These are phyloP conservation scores for Aspergillus sp. DNA, from an alignment of 2,329 filamentous ascomycete species.

Conservation along the genomic window DNA sequence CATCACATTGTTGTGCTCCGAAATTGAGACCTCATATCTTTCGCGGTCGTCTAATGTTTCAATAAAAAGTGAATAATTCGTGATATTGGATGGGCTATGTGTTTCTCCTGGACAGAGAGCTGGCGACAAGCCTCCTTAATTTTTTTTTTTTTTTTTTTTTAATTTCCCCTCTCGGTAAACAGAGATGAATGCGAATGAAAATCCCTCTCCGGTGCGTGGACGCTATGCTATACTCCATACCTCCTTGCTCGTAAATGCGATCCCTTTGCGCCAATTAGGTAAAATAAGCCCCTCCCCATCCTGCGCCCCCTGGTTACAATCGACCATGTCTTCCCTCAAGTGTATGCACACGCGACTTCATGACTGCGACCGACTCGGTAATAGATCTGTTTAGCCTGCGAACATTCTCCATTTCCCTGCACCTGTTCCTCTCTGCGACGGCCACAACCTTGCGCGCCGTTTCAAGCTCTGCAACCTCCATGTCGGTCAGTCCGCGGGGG, in stretches of 20 bases:
- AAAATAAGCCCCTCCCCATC: neutral
- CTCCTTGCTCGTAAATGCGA: neutral
- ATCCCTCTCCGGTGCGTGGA: too few species aligned
- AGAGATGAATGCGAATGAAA: too few species aligned
- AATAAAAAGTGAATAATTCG: neutral
- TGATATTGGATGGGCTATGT: neutral
- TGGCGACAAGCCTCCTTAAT: too few species aligned
- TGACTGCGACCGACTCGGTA: constrained; percentile 10
- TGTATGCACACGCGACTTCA: constrained; percentile 14
- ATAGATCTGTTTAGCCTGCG: constrained; percentile 16
- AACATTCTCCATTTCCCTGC: constrained; percentile 20
- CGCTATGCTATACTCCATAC: too few species aligned
- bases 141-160: too few species aligned
- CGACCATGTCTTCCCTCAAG: constrained; percentile 6
- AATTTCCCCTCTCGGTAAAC: too few species aligned
- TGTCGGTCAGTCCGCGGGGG: constrained; percentile 11
- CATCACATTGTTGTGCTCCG: neutral
- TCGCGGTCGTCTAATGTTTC: neutral
- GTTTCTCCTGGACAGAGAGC: too few species aligned
- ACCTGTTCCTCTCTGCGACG: constrained; percentile 19
- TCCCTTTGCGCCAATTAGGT: neutral
- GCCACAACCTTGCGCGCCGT: constrained; percentile 18
- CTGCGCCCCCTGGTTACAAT: neutral
- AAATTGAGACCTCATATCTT: constrained; percentile 4
- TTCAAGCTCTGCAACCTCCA: constrained; percentile 23